Evolutionary conservation across 257 asterid species (phyloP), one percentile per base, ranked within the genome.

Genomic region (Fraxinus excelsior): DNA sequence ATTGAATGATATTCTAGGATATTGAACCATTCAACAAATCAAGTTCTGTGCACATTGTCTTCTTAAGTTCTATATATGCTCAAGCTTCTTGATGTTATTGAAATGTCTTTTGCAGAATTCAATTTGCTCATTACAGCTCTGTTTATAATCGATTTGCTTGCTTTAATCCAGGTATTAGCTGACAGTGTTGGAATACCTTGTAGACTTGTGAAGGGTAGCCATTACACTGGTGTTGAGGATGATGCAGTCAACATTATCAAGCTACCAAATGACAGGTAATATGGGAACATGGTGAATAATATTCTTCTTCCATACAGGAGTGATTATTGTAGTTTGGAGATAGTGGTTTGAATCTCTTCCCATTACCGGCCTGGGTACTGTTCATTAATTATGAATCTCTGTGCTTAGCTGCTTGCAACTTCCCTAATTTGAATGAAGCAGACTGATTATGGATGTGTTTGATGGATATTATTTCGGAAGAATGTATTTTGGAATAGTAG

Each of bases 171-270:
- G 99, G 96, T 91, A 67, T 84, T 96, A 85, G 97, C 98, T 82
- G 99, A 93, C 78, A 86, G 85, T 78, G 91, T 92, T 86, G 96
- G 98, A 76, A 84, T 96, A 84, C 97, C 97, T 80, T 96, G 99
- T 86, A 90, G 93, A 80, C 87, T 96, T 74, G 93, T 94, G 76
- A 96, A 89, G 89, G 51, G 99, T 72, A 94, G 91, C 80, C 97
- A 92, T 74, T 96, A 96, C 84, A 91, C 97, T 74, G 99, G 98
- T 78, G 84, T 88, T 35, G 99, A 96, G 85, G 97, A 93, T 72
- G 99, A 93, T 83, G 99, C 97, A 84, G 90, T 96, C 73, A 93
- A 88, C 86, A 87, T 92, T 71, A 82, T 96, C 85, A 96, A 89
- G 89, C 87, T 96, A 71, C 90, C 86, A 60, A 90, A 91, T 87